Conservation (phyloP, 805 yeast species). For the Lipomyces sp. region DNA sequence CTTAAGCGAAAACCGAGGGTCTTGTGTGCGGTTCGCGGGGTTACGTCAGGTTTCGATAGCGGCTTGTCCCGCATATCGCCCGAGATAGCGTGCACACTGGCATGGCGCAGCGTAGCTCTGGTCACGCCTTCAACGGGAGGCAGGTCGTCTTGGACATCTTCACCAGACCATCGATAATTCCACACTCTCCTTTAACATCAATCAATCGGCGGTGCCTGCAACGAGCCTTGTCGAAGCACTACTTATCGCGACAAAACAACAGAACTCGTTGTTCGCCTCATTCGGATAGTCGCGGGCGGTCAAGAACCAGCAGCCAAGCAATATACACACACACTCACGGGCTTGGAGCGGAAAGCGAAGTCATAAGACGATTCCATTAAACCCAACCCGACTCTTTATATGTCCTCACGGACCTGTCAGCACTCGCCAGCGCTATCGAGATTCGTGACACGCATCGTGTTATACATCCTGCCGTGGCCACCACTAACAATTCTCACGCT, state of each 20-base stretch:
- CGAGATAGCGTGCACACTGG: not conserved
- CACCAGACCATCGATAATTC: not conserved
- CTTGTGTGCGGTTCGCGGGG: not conserved
- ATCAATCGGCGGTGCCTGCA: not conserved
- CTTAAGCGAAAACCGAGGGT: not conserved
- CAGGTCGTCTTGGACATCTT: not conserved
- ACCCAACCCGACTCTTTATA: not conserved
- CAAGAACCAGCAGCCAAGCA: not conserved
- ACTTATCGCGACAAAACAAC: not conserved
- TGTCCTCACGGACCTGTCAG: conserved; percentile 6
- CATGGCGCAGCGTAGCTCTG: not conserved
- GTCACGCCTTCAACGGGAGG: not conserved
- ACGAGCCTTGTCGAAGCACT: not conserved
- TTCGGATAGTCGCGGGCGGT: not conserved
- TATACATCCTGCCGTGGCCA: conserved; percentile 17
- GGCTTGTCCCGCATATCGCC: not conserved
- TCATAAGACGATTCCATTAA: not conserved
- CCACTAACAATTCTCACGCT: conserved; percentile 11
- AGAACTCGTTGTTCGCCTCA: not conserved
- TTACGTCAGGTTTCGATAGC: not conserved
- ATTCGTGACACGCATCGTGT: not conserved
- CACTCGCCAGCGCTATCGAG: conserved; percentile 7
- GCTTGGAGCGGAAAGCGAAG: too few relatives aligned
- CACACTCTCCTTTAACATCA: not conserved
- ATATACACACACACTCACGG: too few relatives aligned